A percentile compares a stretch with the other conserved stretches of the same genome.
Evolutionary conservation across 2,329 filamentous ascomycete genomes (phyloP).

Genomic region (Venturia pyrina): DNA sequence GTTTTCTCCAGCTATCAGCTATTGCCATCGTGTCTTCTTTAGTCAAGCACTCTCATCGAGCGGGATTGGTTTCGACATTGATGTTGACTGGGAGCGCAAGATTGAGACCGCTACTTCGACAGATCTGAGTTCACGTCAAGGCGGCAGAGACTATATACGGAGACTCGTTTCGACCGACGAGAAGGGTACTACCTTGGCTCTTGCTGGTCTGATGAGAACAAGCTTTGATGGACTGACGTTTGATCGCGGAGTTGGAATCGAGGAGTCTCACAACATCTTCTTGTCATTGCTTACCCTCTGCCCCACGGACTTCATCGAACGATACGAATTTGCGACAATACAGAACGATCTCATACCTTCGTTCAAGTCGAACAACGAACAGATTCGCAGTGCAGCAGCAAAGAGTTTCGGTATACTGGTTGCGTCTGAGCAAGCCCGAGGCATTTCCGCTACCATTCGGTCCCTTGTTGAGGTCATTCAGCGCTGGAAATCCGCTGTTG

Average conservation of each 20-base stretch:
- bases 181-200: slow-evolving; percentile 24
- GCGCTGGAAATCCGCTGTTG: slow-evolving; percentile 49
- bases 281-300: slow-evolving; percentile 33
- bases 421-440: slow-evolving; percentile 30
- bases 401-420: slow-evolving; percentile 67
- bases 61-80: slow-evolving; percentile 42
- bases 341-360: slow-evolving; percentile 4
- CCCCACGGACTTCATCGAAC: not conserved
- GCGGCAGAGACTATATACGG: slow-evolving; percentile 45
- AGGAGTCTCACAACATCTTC: slow-evolving; percentile 38
- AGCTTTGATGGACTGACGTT: slow-evolving; percentile 35
- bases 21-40: slow-evolving; percentile 53
- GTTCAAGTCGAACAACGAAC: slow-evolving; percentile 54
- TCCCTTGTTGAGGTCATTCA: slow-evolving; percentile 31
- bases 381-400: slow-evolving; percentile 56
- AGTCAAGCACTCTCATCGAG: slow-evolving; percentile 43
- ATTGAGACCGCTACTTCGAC: slow-evolving; percentile 64
- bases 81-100: slow-evolving; percentile 76
- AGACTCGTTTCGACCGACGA: slow-evolving; percentile 15
- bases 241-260: slow-evolving; percentile 30
- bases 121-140: slow-evolving; percentile 53
- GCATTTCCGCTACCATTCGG: not conserved
- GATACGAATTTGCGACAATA: not conserved
- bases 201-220: slow-evolving; percentile 33
- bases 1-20: slow-evolving; percentile 60